These are phyloP conservation scores for Starmerella sp. DNA, from an alignment of 805 yeast species.

Conservation along the genomic window DNA sequence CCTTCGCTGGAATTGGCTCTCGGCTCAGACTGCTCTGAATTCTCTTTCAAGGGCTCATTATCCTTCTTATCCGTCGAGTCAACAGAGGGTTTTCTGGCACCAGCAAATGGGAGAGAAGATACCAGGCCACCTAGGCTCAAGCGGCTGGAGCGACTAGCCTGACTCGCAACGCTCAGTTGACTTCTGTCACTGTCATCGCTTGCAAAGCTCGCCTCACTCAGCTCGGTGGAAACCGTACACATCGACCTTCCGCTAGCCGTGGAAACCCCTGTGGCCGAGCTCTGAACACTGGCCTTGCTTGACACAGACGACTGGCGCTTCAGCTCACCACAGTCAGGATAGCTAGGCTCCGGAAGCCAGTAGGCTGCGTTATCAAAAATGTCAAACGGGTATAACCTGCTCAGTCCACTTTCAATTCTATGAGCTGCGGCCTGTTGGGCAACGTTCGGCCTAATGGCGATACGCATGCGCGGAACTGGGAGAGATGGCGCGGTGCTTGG, in stretches of 20 bases:
- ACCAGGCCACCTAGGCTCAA: background rate
- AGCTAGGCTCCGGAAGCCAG: slow-evolving; percentile 10
- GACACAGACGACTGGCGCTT: background rate
- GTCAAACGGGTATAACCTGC: slow-evolving; percentile 29
- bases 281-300: background rate
- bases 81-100: background rate
- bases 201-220: background rate
- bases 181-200: background rate
- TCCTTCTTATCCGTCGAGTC: background rate
- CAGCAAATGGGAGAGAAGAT: background rate
- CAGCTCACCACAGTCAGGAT: background rate
- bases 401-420: slow-evolving; percentile 12
- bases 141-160: background rate
- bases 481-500: slow-evolving; percentile 22
- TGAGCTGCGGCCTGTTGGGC: background rate
- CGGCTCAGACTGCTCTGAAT: background rate
- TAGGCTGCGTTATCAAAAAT: slow-evolving; percentile 32
- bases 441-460: slow-evolving; percentile 21
- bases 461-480: slow-evolving; percentile 26
- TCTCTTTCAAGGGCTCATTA: background rate
- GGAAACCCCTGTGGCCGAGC: background rate
- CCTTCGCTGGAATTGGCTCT: background rate
- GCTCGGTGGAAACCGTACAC: background rate
- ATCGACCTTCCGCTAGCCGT: background rate
- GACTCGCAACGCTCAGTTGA: background rate